phyloP scores from a whole-genome alignment of 768 basidiomycete species.

The Russula dissimulans region DNA sequence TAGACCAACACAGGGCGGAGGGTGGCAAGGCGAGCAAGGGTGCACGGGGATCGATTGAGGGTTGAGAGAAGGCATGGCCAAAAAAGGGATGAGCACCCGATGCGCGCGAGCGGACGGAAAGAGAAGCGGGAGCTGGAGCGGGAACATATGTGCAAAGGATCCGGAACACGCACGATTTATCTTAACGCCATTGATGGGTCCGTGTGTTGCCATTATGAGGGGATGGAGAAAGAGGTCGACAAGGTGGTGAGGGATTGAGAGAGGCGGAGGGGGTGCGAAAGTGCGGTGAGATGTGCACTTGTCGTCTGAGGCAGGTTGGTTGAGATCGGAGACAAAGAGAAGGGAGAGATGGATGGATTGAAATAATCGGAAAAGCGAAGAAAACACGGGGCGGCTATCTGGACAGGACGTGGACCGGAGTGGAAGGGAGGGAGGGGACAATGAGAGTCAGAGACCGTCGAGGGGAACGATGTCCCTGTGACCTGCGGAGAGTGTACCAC shows the following conservation, averaged over 20 bases:
- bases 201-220: conserved; percentile 50
- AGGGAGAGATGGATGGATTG: neutral
- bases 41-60: conserved; percentile 4
- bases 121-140: conserved; percentile 7
- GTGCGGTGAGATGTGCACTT: conserved; percentile 7
- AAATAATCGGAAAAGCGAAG: conserved; percentile 1
- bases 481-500: conserved; percentile 12
- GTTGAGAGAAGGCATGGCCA: conserved; percentile 12
- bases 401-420: neutral
- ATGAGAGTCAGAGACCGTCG: conserved; percentile 8
- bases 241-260: neutral
- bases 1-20: conserved; percentile 25
- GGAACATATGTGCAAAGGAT: conserved; percentile 2
- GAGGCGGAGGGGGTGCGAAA: neutral
- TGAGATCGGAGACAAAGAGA: neutral
- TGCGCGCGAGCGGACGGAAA: conserved; percentile 20
- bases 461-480: conserved; percentile 13
- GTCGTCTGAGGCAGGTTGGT: conserved; percentile 1
- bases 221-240: neutral
- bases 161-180: conserved; percentile 55
- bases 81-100: conserved; percentile 25
- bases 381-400: conserved; percentile 8
- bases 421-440: conserved; percentile 8
- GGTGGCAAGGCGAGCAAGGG: neutral
- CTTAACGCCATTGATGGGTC: conserved; percentile 78